Conservation (phyloP, 2,329 filamentous ascomycete species). For the Drechslerella dactyloides region DNA sequence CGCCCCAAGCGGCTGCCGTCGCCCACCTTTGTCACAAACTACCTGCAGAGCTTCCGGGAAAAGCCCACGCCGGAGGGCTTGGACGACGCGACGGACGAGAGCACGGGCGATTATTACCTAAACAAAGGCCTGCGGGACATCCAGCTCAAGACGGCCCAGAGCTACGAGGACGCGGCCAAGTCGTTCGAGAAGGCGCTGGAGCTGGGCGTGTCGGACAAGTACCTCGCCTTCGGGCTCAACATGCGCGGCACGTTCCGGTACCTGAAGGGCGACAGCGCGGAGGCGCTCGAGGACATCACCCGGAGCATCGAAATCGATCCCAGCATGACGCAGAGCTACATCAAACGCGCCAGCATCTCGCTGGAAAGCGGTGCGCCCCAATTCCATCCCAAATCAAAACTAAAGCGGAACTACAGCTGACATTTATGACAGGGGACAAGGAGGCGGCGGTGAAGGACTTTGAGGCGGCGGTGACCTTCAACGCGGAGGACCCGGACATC, state of each 20-base stretch:
- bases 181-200: conserved; percentile 90
- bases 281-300: conserved; percentile 82
- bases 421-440: conserved; percentile 69
- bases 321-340: conserved; percentile 90
- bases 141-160: conserved; percentile 78
- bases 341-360: conserved; percentile 98
- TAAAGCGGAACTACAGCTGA: conserved; percentile 6
- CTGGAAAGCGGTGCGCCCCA: conserved; percentile 77
- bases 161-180: conserved; percentile 84
- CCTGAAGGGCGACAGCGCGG: conserved; percentile 82
- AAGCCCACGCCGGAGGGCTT: conserved; percentile 80
- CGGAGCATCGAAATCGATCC: conserved; percentile 92
- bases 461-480: conserved; percentile 80
- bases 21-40: conserved; percentile 96
- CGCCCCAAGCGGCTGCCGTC: conserved; percentile 89
- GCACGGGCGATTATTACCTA: conserved; percentile 82
- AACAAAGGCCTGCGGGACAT: conserved; percentile 81
- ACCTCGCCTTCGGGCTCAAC: conserved; percentile 92
- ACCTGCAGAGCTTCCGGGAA: conserved; percentile 95
- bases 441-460: conserved; percentile 85
- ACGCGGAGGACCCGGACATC: conserved; percentile 89
- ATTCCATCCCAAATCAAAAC: conserved; percentile 10
- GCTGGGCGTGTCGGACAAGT: conserved; percentile 76
- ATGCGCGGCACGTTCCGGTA: conserved; percentile 96
- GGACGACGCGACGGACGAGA: conserved; percentile 79